Evolutionary conservation across 768 basidiomycete genomes (phyloP).

Genomic region (Tricholoma hemisulphureum): DNA sequence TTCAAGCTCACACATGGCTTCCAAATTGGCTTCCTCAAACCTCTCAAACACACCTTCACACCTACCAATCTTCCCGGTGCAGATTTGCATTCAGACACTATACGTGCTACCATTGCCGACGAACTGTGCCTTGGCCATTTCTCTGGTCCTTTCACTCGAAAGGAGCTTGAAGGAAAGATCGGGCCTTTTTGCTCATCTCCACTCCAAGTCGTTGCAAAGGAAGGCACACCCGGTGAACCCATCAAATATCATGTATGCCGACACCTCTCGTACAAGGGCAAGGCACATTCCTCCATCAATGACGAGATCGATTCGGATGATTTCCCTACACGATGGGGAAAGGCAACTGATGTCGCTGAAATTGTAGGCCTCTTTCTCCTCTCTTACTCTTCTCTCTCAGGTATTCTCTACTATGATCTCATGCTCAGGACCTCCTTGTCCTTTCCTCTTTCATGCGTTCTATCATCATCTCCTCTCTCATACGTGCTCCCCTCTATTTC

Average conservation of each 20-base stretch:
- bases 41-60: not conserved
- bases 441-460: too few relatives aligned
- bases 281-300: slow-evolving; percentile 16
- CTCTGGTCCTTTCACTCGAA: too few relatives aligned
- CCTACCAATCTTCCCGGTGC: not conserved
- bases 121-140: too few relatives aligned
- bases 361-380: slow-evolving; percentile 11
- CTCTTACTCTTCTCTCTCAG: too few relatives aligned
- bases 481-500: too few relatives aligned
- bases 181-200: too few relatives aligned
- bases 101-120: slow-evolving; percentile 4
- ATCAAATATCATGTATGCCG: slow-evolving; percentile 18
- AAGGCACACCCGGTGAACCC: slow-evolving; percentile 11
- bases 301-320: slow-evolving; percentile 19
- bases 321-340: slow-evolving; percentile 22
- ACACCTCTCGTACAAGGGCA: slow-evolving; percentile 18
- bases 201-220: too few relatives aligned
- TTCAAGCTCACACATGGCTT: too few relatives aligned
- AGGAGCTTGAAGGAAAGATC: too few relatives aligned
- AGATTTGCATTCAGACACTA: slow-evolving; percentile 3
- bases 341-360: slow-evolving; percentile 11
- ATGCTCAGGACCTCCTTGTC: too few relatives aligned
- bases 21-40: not conserved
- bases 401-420: too few relatives aligned
- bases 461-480: not conserved